Evolutionary conservation across 176 grass and related monocot genomes (phyloP).

Genomic region (Alopecurus myosuroides): DNA sequence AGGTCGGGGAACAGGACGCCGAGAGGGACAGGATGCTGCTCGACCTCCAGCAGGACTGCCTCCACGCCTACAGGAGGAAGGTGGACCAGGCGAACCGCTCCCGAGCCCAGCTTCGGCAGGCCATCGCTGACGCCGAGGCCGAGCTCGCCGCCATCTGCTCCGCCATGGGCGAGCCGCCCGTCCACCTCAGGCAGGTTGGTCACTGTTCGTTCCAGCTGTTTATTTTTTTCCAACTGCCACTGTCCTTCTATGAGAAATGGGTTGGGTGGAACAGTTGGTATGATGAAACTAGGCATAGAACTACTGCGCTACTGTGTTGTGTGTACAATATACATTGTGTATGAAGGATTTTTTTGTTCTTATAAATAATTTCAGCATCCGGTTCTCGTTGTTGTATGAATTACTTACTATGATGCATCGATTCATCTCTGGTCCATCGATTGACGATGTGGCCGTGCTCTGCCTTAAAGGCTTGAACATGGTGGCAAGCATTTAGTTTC

Average conservation of each 20-base stretch:
- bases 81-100: constrained; percentile 59
- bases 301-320: not conserved
- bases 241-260: not conserved
- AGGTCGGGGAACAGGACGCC: constrained; percentile 52
- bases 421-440: too few relatives aligned
- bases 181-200: constrained; percentile 49
- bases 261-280: not conserved
- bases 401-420: too few relatives aligned
- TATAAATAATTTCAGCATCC: not conserved
- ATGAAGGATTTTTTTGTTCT: not conserved
- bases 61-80: constrained; percentile 59
- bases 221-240: not conserved
- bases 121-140: constrained; percentile 59
- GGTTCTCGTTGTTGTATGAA: too few relatives aligned
- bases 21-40: constrained; percentile 52
- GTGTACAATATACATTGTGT: not conserved
- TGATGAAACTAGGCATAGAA: too few relatives aligned
- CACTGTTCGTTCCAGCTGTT: not conserved
- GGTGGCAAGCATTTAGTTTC: not conserved
- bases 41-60: constrained; percentile 60
- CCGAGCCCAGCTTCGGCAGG: constrained; percentile 64
- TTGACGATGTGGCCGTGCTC: not conserved
- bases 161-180: constrained; percentile 47
- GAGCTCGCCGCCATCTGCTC: constrained; percentile 62
- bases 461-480: not conserved